Percentiles rank a stretch among this genome's conserved stretches.
phyloP scores from a whole-genome alignment of 352 stramenopile species.

The Bremia lactucae region DNA sequence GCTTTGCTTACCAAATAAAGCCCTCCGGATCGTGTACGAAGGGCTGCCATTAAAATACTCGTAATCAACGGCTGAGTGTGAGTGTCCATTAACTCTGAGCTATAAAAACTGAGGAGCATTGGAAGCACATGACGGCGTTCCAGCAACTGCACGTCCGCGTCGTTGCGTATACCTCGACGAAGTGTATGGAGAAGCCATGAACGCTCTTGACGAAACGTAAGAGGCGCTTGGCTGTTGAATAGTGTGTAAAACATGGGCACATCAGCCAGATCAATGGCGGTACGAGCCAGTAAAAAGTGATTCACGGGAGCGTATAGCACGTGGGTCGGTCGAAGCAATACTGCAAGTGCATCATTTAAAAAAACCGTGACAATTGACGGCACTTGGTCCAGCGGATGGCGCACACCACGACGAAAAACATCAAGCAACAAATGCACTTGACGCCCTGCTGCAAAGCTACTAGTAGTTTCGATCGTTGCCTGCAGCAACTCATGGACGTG shows the following conservation, averaged over 20 bases:
- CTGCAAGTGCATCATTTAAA: conserved; percentile 63
- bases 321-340: conserved; percentile 55
- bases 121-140: conserved; percentile 69
- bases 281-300: conserved; percentile 73
- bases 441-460: conserved; percentile 59
- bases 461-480: conserved; percentile 31
- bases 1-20: conserved; percentile 55
- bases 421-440: conserved; percentile 78
- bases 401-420: conserved; percentile 55
- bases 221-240: conserved; percentile 65
- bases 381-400: conserved; percentile 39
- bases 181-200: conserved; percentile 76
- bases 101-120: conserved; percentile 77
- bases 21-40: conserved; percentile 37
- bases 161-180: conserved; percentile 49
- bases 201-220: conserved; percentile 72
- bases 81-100: conserved; percentile 60
- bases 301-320: conserved; percentile 74
- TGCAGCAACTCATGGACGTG: conserved; percentile 64
- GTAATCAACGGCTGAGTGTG: conserved; percentile 65
- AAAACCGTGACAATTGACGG: conserved; percentile 76
- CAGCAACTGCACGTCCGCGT: conserved; percentile 58
- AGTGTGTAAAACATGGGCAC: conserved; percentile 86
- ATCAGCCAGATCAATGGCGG: conserved; percentile 63
- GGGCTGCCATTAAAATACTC: conserved; percentile 39